phyloP scores from a whole-genome alignment of 208 protist genomes.

The Leishmania aethiopica region DNA sequence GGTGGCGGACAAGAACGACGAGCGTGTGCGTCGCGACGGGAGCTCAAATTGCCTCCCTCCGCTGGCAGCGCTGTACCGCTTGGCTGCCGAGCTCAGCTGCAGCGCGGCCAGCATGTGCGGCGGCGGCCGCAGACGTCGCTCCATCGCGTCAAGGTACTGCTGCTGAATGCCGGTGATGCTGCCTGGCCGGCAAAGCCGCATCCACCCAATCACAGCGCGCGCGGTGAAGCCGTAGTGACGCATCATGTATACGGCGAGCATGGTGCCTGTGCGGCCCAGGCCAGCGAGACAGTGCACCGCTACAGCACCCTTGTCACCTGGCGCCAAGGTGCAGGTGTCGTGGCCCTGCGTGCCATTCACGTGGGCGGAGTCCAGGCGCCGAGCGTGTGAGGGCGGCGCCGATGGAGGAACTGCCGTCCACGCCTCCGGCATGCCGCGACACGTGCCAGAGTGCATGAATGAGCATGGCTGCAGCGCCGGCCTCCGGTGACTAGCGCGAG shows the following conservation, averaged over 20 bases:
- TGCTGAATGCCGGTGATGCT: slow-evolving; percentile 97
- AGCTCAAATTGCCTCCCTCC: not conserved
- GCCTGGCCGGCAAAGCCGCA: slow-evolving; percentile 95
- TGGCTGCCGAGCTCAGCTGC: slow-evolving; percentile 9
- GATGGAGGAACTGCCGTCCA: slow-evolving; percentile 19
- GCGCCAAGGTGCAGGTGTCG: not conserved
- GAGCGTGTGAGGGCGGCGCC: not conserved
- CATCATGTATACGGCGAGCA: slow-evolving; percentile 93
- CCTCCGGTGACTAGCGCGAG: not conserved
- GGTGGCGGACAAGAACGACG: not conserved
- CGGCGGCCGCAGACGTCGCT: slow-evolving; percentile 57
- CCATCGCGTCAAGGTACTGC: slow-evolving; percentile 90
- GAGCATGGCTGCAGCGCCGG: slow-evolving; percentile 10
- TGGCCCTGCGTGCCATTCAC: not conserved
- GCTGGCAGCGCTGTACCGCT: not conserved
- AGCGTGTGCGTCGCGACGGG: no score
- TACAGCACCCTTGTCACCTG: slow-evolving; percentile 47
- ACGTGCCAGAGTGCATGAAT: slow-evolving; percentile 32
- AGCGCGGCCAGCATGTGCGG: slow-evolving; percentile 26
- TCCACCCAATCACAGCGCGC: slow-evolving; percentile 92
- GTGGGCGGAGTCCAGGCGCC: not conserved
- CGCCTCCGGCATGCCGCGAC: slow-evolving; percentile 44
- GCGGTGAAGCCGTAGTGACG: slow-evolving; percentile 94
- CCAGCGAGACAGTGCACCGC: slow-evolving; percentile 97
- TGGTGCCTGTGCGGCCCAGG: slow-evolving; percentile 95